These are phyloP conservation scores for Citeromyces siamensis DNA, from an alignment of 1,139 yeast genomes.

Conservation along the genomic window DNA sequence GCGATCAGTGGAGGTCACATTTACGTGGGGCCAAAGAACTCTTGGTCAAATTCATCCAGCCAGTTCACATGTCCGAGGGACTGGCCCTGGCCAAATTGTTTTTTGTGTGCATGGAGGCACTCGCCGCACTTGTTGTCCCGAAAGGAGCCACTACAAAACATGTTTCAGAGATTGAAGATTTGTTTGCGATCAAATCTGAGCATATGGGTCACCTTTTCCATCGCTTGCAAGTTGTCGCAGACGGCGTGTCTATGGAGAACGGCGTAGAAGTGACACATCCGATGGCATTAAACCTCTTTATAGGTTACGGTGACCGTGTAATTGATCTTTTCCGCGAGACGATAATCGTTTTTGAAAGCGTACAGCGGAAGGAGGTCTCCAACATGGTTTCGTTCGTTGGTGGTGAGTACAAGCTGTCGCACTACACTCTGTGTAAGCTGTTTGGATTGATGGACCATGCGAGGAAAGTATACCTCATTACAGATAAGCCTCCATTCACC, in stretches of 20 bases:
- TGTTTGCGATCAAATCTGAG: slow-evolving; percentile 19
- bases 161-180: slow-evolving; percentile 34
- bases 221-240: slow-evolving; percentile 16
- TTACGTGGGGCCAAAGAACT: slow-evolving; percentile 53
- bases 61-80: slow-evolving; percentile 18
- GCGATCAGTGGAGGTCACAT: slow-evolving; percentile 56
- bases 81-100: slow-evolving; percentile 45
- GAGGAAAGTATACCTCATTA: slow-evolving; percentile 14
- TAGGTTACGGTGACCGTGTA: slow-evolving; percentile 40
- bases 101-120: slow-evolving; percentile 48
- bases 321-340: slow-evolving; percentile 29
- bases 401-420: slow-evolving; percentile 11
- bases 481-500: slow-evolving; percentile 16
- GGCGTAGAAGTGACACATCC: background rate
- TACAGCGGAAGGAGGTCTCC: slow-evolving; percentile 8
- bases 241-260: slow-evolving; percentile 15
- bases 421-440: slow-evolving; percentile 12
- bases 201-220: slow-evolving; percentile 13
- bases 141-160: slow-evolving; percentile 43
- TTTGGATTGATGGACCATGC: slow-evolving; percentile 14
- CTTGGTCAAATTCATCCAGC: slow-evolving; percentile 31
- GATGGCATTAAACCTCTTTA: slow-evolving; percentile 29
- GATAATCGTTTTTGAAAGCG: slow-evolving; percentile 24
- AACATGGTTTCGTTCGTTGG: slow-evolving; percentile 6
- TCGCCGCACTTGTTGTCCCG: slow-evolving; percentile 43